These are phyloP conservation scores for Boechera divaricarpa DNA, from an alignment of 345 rosid species.

Conservation along the genomic window DNA sequence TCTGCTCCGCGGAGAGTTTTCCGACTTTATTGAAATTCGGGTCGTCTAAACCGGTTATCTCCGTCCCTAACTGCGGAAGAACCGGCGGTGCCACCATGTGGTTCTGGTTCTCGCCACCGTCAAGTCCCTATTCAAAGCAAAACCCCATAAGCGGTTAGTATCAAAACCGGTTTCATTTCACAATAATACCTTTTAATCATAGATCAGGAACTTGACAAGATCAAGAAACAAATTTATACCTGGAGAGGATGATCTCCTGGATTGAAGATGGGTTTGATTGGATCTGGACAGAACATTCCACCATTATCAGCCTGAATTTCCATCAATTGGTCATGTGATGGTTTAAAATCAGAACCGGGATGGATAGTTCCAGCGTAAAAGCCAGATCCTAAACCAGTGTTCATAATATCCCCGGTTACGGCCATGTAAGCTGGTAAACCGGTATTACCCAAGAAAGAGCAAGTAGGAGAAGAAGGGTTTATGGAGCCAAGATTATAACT, in stretches of 20 bases:
- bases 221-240: constrained; percentile 2
- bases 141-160: neutral
- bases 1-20: constrained; percentile 78
- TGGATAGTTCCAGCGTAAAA: constrained; percentile 54
- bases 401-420: constrained; percentile 48
- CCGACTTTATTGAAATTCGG: constrained; percentile 68
- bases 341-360: constrained; percentile 50
- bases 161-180: constrained; percentile 6
- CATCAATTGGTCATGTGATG: constrained; percentile 64
- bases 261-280: constrained; percentile 54
- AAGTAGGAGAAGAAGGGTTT: constrained; percentile 68
- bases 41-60: constrained; percentile 74
- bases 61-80: constrained; percentile 42
- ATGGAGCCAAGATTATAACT: constrained; percentile 55
- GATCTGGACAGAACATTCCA: constrained; percentile 64
- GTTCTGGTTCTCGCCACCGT: constrained; percentile 40
- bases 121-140: constrained; percentile 14
- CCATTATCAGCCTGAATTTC: constrained; percentile 71
- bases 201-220: neutral
- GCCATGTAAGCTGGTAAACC: constrained; percentile 53
- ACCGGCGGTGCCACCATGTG: constrained; percentile 40
- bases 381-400: constrained; percentile 50
- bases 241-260: constrained; percentile 67
- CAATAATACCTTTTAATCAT: neutral
- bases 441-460: constrained; percentile 57